Percentiles rank a stretch among this genome's conserved stretches.
phyloP scores from a whole-genome alignment of 495 filamentous ascomycete species.

The Talaromyces ruber region DNA sequence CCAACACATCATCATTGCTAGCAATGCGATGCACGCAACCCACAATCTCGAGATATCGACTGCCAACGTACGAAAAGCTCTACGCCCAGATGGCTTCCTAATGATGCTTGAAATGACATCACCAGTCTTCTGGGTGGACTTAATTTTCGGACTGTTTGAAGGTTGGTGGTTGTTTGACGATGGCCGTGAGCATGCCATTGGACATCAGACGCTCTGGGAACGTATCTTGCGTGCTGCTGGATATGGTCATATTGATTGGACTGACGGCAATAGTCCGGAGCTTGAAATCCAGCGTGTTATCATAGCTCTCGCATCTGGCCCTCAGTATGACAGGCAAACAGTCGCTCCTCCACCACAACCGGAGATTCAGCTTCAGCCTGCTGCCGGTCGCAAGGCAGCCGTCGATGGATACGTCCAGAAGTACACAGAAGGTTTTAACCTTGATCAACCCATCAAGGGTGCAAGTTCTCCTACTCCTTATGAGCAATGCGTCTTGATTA shows the following conservation, averaged over 20 bases:
- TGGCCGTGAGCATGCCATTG: slow-evolving; percentile 37
- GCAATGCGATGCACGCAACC: slow-evolving; percentile 43
- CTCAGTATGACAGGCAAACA: neutral
- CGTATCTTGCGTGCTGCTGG: slow-evolving; percentile 27
- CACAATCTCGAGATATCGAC: slow-evolving; percentile 21
- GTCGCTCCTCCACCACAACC: neutral
- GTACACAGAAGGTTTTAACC: slow-evolving; percentile 8
- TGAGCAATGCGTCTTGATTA: slow-evolving; percentile 33
- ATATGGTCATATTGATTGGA: slow-evolving; percentile 41
- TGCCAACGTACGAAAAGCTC: slow-evolving; percentile 19
- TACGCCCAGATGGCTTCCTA: slow-evolving; percentile 30
- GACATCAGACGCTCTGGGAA: slow-evolving; percentile 26
- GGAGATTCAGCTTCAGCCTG: neutral
- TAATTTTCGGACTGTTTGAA: slow-evolving; percentile 42
- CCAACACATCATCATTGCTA: slow-evolving; percentile 40
- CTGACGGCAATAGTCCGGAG: slow-evolving; percentile 11
- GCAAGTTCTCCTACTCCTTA: neutral
- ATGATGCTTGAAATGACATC: slow-evolving; percentile 25
- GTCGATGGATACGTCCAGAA: slow-evolving; percentile 21
- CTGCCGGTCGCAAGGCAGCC: slow-evolving; percentile 11
- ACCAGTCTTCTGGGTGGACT: slow-evolving; percentile 33
- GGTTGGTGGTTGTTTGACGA: slow-evolving; percentile 50
- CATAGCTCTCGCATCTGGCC: slow-evolving; percentile 25
- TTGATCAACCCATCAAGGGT: neutral
- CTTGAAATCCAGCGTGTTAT: slow-evolving; percentile 31